Evolutionary conservation across 208 protist genomes (phyloP).

Genomic region (Acanthamoeba sp.): DNA sequence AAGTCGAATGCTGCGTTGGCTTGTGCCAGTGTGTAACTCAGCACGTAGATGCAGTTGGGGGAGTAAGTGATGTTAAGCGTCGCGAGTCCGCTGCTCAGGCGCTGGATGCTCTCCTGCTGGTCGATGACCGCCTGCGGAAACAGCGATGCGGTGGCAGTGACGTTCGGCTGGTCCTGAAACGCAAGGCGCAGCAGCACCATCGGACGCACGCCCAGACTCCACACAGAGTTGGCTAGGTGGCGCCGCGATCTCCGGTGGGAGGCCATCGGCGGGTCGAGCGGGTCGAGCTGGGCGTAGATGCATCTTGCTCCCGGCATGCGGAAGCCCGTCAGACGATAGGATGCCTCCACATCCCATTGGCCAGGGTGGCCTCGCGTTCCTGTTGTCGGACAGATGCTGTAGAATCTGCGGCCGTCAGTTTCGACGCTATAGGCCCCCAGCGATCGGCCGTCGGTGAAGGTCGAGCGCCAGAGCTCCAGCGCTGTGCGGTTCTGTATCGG

Average conservation of each 20-base stretch:
- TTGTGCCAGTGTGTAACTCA: not conserved
- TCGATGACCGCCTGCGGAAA: not conserved
- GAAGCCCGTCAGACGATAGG: not conserved
- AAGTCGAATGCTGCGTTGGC: not conserved
- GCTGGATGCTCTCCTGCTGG: not conserved
- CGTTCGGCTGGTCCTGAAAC: not conserved
- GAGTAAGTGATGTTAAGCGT: not conserved
- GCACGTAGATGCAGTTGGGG: not conserved
- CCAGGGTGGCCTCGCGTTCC: not conserved
- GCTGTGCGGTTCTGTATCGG: not conserved
- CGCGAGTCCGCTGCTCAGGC: not conserved
- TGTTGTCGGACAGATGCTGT: not conserved
- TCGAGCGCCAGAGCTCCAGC: not conserved
- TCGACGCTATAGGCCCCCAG: not conserved
- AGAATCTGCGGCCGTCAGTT: not conserved
- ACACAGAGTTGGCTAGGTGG: not conserved
- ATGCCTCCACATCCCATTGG: not conserved
- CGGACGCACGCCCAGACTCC: not conserved
- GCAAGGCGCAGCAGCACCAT: not conserved
- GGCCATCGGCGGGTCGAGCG: not conserved
- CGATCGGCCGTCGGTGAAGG: not conserved
- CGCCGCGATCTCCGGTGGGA: not conserved
- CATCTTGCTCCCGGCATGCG: not conserved
- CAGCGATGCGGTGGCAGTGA: not conserved
- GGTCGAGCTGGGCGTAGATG: not conserved